A percentile compares a stretch with the other conserved stretches of the same genome.
These are phyloP conservation scores for Mallotus nudiflorus DNA, from an alignment of 345 rosid species.

Conservation along the genomic window DNA sequence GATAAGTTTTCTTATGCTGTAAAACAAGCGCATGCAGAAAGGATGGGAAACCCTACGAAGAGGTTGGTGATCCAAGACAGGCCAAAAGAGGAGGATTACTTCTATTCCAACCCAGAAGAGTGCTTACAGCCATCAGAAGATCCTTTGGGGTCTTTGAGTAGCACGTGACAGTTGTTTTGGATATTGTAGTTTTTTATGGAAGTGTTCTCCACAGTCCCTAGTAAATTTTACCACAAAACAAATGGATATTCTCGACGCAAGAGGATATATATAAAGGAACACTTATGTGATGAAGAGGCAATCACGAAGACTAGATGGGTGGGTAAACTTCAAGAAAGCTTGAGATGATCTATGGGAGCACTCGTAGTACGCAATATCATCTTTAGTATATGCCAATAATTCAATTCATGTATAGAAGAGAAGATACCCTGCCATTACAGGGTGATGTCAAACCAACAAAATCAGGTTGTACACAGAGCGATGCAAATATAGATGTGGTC, in stretches of 20 bases:
- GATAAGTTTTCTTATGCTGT: conserved; percentile 76
- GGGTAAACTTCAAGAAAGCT: conserved; percentile 21
- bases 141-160: conserved; percentile 30
- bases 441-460: conserved; percentile 24
- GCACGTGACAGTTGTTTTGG: conserved; percentile 29
- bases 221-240: conserved; percentile 32
- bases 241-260: conserved; percentile 13
- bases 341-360: conserved; percentile 19
- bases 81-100: conserved; percentile 95
- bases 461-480: conserved; percentile 32
- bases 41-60: conserved; percentile 67
- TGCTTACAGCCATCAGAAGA: conserved; percentile 59
- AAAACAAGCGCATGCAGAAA: conserved; percentile 63
- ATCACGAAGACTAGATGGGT: conserved; percentile 13
- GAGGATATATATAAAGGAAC: conserved; percentile 13
- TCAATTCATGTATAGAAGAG: conserved; percentile 40
- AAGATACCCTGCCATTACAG: conserved; percentile 41
- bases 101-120: conserved; percentile 92
- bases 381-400: conserved; percentile 37
- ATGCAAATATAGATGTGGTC: conserved; percentile 33
- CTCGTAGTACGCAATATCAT: conserved; percentile 13
- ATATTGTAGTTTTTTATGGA: conserved; percentile 13
- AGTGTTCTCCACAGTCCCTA: conserved; percentile 16
- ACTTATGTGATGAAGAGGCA: conserved; percentile 17
- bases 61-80: conserved; percentile 68